These are phyloP conservation scores for Linderniella brevidens DNA, from an alignment of 257 asterid genomes.

Conservation along the genomic window DNA sequence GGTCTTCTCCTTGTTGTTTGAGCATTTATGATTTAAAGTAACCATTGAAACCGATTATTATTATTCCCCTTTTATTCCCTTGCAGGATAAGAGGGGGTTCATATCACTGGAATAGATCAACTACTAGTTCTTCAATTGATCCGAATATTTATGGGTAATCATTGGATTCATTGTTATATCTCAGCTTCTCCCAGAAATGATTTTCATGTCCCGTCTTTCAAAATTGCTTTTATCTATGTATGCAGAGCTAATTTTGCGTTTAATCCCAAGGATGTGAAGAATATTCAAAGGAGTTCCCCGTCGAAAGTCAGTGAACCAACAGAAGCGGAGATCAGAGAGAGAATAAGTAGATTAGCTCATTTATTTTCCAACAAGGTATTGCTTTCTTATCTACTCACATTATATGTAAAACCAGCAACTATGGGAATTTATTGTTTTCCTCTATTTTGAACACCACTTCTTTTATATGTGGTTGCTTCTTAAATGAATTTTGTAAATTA, in stretches of 20 bases:
- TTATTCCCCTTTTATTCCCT: too few relatives aligned
- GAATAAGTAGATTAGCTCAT: slow-evolving; percentile 37
- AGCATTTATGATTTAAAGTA: neutral
- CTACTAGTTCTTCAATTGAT: too few relatives aligned
- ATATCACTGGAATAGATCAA: too few relatives aligned
- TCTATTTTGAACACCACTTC: neutral
- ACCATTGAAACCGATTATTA: too few relatives aligned
- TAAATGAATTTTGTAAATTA: neutral
- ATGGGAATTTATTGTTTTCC: too few relatives aligned
- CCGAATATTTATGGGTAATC: too few relatives aligned
- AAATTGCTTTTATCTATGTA: slow-evolving; percentile 8
- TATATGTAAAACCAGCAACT: neutral
- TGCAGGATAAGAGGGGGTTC: too few relatives aligned
- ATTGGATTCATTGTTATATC: neutral
- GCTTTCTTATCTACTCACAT: slow-evolving; percentile 1
- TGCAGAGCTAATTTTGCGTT: slow-evolving; percentile 55
- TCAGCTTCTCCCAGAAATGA: neutral
- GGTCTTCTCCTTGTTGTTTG: slow-evolving; percentile 3
- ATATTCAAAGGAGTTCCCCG: slow-evolving; percentile 21
- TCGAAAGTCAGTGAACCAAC: slow-evolving; percentile 30
- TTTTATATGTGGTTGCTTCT: neutral
- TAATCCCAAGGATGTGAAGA: slow-evolving; percentile 65
- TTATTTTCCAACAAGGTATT: slow-evolving; percentile 39
- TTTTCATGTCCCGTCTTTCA: slow-evolving; percentile 3
- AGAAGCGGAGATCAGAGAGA: slow-evolving; percentile 45